Evolutionary conservation across 257 asterid species (phyloP).

Genomic region (Capsicum baccatum): DNA sequence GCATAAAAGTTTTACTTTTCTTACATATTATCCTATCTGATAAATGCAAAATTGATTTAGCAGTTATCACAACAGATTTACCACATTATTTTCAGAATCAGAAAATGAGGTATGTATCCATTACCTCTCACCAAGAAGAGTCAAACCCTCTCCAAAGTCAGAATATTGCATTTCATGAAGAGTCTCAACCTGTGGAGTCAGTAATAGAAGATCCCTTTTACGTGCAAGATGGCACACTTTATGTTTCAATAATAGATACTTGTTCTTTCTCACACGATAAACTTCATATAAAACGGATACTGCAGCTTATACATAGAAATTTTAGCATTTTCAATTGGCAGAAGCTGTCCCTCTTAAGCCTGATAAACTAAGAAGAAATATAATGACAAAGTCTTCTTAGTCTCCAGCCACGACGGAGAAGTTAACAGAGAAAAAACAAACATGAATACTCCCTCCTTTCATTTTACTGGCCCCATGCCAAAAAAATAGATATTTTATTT

Average conservation of each 20-base stretch:
- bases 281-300: not conserved
- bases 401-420: not conserved
- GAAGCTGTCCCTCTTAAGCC: not conserved
- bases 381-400: not conserved
- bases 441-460: not conserved
- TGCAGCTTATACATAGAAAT: conserved; percentile 3
- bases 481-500: too few relatives aligned
- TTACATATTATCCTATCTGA: conserved; percentile 11
- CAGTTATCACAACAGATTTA: not conserved
- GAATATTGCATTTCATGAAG: conserved; percentile 55
- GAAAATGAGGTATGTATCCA: not conserved
- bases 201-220: conserved; percentile 19
- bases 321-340: not conserved
- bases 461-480: too few relatives aligned
- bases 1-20: not conserved
- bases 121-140: conserved; percentile 84
- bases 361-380: not conserved
- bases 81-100: conserved; percentile 13
- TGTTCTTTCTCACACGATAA: not conserved
- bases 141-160: conserved; percentile 92
- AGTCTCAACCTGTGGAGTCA: conserved; percentile 63
- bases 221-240: conserved; percentile 9
- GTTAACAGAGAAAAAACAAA: not conserved
- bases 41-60: not conserved
- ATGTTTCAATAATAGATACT: not conserved